Evolutionary conservation across 2,329 filamentous ascomycete species (phyloP).

Genomic region (Dothistroma septosporum): DNA sequence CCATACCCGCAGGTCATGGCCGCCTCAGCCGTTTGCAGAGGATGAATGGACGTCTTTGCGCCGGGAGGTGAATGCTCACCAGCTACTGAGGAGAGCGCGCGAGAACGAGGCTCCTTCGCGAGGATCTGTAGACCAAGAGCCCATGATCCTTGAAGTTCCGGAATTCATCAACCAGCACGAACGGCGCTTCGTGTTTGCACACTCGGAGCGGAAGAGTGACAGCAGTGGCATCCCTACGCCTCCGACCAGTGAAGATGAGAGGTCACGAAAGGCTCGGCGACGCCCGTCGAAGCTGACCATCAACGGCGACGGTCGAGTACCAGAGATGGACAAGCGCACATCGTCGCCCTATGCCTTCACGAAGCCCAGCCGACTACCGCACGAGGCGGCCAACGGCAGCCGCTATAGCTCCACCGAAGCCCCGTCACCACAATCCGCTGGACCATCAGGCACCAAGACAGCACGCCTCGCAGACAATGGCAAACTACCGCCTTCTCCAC

Average conservation of each 20-base stretch:
- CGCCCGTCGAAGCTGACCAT: constrained; percentile 35
- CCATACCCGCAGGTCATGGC: constrained; percentile 38
- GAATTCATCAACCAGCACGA: constrained; percentile 40
- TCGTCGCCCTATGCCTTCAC: constrained; percentile 47
- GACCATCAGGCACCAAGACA: constrained; percentile 2
- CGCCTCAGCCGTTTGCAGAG: constrained; percentile 64
- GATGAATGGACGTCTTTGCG: constrained; percentile 62
- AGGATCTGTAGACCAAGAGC: constrained; percentile 65
- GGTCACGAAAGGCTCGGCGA: constrained; percentile 25
- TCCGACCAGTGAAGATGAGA: constrained; percentile 39
- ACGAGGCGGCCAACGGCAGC: constrained; percentile 37
- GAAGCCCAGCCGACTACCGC: constrained; percentile 34
- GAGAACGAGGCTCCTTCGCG: constrained; percentile 56
- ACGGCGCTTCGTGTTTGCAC: constrained; percentile 58
- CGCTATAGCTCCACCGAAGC: constrained; percentile 49
- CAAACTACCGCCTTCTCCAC: constrained; percentile 24
- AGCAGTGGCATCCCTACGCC: constrained; percentile 30
- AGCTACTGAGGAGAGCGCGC: constrained; percentile 35
- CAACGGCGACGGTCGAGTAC: constrained; percentile 35
- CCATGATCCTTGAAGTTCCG: constrained; percentile 59
- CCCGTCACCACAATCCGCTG: constrained; percentile 38
- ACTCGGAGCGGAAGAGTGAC: constrained; percentile 14
- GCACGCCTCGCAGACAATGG: constrained; percentile 8
- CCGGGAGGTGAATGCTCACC: constrained; percentile 52
- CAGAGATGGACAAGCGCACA: constrained; percentile 39